Evolutionary conservation across 371 early-diverging fungal species (phyloP).

Genomic region (Amoeboaphelidium protococcarum): DNA sequence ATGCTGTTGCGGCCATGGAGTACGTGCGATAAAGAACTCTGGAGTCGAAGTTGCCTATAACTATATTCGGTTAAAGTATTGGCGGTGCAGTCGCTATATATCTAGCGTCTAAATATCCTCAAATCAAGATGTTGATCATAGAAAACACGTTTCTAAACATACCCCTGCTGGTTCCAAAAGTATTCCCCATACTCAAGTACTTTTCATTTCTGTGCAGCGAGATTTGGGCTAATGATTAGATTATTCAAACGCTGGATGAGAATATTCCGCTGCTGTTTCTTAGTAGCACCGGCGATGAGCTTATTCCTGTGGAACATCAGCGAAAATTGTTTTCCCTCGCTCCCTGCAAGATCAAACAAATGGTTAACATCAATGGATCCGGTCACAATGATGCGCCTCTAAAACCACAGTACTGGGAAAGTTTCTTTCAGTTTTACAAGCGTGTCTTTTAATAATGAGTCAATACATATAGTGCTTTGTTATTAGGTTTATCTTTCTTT

Average conservation of each 20-base stretch:
- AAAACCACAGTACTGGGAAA: constrained; percentile 57
- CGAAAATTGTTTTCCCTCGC: constrained; percentile 22
- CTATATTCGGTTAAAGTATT: constrained; percentile 80
- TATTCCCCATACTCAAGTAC: constrained; percentile 41
- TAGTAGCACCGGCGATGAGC: constrained; percentile 49
- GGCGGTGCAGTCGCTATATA: constrained; percentile 94
- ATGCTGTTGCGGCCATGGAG: constrained; percentile 60
- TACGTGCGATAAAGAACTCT: constrained; percentile 41
- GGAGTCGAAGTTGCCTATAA: constrained; percentile 36
- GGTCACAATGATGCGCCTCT: constrained; percentile 77
- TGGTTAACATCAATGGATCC: constrained; percentile 31
- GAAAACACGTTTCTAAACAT: constrained; percentile 85
- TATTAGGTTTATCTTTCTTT: no score
- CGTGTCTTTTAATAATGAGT: no score
- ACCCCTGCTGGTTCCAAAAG: constrained; percentile 59
- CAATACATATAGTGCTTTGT: no score
- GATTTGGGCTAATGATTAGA: constrained; percentile 52
- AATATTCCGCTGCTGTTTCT: constrained; percentile 56
- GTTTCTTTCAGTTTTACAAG: constrained; percentile 20
- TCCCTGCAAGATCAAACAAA: constrained; percentile 2
- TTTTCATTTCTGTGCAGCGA: constrained; percentile 60
- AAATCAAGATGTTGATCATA: constrained; percentile 51
- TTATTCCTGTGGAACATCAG: constrained; percentile 76
- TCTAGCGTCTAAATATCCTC: constrained; percentile 33
- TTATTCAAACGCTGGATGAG: constrained; percentile 29